Percentiles rank a stretch among this genome's conserved stretches.
Evolutionary conservation across 805 yeast genomes (phyloP).

Genomic region (Vanderwaltozyma verrucispora): DNA sequence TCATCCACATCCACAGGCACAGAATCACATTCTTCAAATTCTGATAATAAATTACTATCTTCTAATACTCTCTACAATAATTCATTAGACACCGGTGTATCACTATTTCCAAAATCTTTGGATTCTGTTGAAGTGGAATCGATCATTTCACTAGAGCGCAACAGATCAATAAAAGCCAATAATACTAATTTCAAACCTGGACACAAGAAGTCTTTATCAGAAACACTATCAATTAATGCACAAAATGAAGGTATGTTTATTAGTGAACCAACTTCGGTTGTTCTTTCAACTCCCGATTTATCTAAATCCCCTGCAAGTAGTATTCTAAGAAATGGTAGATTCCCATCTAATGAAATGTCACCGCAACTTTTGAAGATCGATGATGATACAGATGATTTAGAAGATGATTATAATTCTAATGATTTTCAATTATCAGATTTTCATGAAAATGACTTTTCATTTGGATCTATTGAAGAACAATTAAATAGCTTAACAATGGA

Average conservation of each 20-base stretch:
- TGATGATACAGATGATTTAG: not conserved
- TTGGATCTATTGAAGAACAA: conserved; percentile 23
- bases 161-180: conserved; percentile 46
- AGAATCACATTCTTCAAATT: not conserved
- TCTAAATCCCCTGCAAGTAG: conserved; percentile 31
- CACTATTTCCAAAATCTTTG: conserved; percentile 61
- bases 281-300: conserved; percentile 29
- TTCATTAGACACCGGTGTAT: conserved; percentile 37
- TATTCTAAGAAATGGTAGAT: conserved; percentile 27
- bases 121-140: conserved; percentile 62
- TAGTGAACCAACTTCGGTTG: conserved; percentile 25
- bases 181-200: conserved; percentile 21
- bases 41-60: not conserved
- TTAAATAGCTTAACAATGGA: conserved; percentile 16
- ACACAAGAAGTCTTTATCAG: conserved; percentile 23
- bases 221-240: conserved; percentile 30
- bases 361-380: not conserved
- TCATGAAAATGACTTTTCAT: conserved; percentile 8
- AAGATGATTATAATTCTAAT: not conserved
- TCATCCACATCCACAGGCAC: not conserved
- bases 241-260: conserved; percentile 41
- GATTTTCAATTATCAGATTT: not conserved
- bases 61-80: not conserved
- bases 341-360: conserved; percentile 21
- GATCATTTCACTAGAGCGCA: conserved; percentile 61